phyloP scores from a whole-genome alignment of 73 alveolate species.

The Symbiodinium pilosum region DNA sequence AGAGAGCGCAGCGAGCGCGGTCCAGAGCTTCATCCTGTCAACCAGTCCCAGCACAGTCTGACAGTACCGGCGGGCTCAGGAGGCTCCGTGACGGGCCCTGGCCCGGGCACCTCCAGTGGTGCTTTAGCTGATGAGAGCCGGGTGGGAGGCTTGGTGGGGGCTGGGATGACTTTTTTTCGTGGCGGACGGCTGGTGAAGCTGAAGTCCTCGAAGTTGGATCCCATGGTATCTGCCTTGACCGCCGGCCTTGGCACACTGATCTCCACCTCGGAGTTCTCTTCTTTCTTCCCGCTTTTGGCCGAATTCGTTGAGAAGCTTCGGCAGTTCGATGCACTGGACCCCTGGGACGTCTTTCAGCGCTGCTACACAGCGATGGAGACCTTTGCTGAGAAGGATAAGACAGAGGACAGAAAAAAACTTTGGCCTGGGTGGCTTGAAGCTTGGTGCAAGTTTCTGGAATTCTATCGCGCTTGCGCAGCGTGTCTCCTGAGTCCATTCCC shows the following conservation, averaged over 20 bases:
- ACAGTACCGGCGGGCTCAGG: background rate
- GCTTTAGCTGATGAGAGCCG: background rate
- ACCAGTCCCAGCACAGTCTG: background rate
- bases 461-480: slow-evolving; percentile 30
- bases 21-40: too few species aligned
- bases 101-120: background rate
- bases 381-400: background rate
- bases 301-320: background rate
- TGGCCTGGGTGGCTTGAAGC: slow-evolving; percentile 9
- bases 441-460: slow-evolving; percentile 8
- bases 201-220: slow-evolving; percentile 1
- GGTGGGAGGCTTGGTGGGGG: background rate
- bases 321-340: slow-evolving; percentile 2
- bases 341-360: background rate
- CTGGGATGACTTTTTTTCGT: background rate
- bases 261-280: background rate
- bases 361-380: background rate
- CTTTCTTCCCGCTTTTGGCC: background rate
- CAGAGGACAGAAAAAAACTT: background rate
- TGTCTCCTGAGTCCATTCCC: background rate
- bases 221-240: background rate
- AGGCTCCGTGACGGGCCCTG: background rate
- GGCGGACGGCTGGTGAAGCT: background rate
- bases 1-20: background rate
- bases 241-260: background rate